Evolutionary conservation across 208 protist species (phyloP), one percentile per base, ranked within the genome.

Genomic region (Zelonia costaricensis): DNA sequence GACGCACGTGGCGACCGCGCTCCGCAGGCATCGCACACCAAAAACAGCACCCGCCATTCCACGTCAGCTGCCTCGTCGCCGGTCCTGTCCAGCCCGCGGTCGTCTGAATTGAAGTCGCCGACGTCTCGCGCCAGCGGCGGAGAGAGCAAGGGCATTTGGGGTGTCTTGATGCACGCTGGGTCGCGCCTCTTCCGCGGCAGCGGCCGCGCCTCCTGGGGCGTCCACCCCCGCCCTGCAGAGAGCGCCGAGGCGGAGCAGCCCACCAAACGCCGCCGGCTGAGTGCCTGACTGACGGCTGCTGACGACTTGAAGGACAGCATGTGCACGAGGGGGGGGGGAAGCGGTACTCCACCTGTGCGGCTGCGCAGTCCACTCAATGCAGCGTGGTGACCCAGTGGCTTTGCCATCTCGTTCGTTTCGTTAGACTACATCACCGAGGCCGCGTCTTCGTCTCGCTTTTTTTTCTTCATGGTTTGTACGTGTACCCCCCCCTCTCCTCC

Each of bases 111-210:
- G 10, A 15, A 13, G 5, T 57, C 62, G 9, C 57, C 70, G 12
- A 31, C 47, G 3, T 62, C 66, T 8, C 56, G 31, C 40, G 40
- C 45, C 49, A 43, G 27, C 56, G 28, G 66, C 40, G 28, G 48
- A 1, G 47, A 62, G 23, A 70, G 56, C 33, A 48, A 39, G 12
- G 56, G 78, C n/a, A 39, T 84, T 36, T 84, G 78, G 78, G 78
- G 74, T 15, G 73, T 65, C 23, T 40, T 84, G n/a, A 64, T 80
- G 33, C 69, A 67, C 12, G 78, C 69, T 18, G 58, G 78, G 13
- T 75, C 78, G 18, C 78, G 68, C 4, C 42, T 84, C 12, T 77
- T 84, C 27, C 23, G 72, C 18, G 52, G 42, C 16, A 42, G 52
- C 8, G 44, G 47, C 6, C 58, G 70, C 13, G 56, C 45, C 1